A percentile compares a stretch with the other conserved stretches of the same genome.
Evolutionary conservation across 164 flowering plant species (phyloP).

Genomic region (Saururus chinensis): DNA sequence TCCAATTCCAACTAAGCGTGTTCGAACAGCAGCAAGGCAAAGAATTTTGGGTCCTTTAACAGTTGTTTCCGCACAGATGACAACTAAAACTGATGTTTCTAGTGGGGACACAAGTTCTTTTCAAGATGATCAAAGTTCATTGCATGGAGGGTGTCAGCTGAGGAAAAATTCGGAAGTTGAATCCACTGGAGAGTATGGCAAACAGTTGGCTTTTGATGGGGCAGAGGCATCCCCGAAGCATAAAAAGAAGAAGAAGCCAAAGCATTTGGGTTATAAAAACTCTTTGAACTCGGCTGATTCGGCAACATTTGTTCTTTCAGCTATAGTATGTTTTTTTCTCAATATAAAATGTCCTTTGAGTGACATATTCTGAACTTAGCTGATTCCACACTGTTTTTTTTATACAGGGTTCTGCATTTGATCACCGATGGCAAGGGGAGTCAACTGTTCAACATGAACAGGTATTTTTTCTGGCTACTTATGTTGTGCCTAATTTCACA

Average conservation of each 20-base stretch:
- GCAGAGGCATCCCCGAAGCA: constrained; percentile 55
- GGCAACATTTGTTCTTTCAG: constrained; percentile 10
- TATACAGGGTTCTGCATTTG: constrained; percentile 55
- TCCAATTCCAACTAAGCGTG: constrained; percentile 75
- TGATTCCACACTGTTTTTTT: constrained; percentile 8
- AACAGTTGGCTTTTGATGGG: constrained; percentile 48
- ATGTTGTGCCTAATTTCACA: too few species aligned
- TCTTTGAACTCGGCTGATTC: constrained; percentile 15
- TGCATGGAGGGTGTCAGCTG: constrained; percentile 52
- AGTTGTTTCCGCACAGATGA: constrained; percentile 31
- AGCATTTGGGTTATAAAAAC: constrained; percentile 41
- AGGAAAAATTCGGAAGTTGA: constrained; percentile 70
- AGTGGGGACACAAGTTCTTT: constrained; percentile 95
- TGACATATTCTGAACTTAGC: constrained; percentile 9
- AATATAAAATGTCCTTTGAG: not conserved
- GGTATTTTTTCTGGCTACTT: constrained; percentile 22
- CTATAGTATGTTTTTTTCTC: constrained; percentile 13
- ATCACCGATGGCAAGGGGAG: constrained; percentile 69
- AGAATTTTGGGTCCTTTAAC: constrained; percentile 58
- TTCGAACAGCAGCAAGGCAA: constrained; percentile 89
- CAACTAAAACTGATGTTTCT: constrained; percentile 71
- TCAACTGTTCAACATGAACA: constrained; percentile 49
- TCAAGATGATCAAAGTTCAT: constrained; percentile 85
- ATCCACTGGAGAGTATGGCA: constrained; percentile 61
- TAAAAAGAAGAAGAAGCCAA: constrained; percentile 85